Percentiles rank a stretch among this genome's conserved stretches.
Conservation (phyloP, 2,329 filamentous ascomycete species). For the Aspergillus sp. region DNA sequence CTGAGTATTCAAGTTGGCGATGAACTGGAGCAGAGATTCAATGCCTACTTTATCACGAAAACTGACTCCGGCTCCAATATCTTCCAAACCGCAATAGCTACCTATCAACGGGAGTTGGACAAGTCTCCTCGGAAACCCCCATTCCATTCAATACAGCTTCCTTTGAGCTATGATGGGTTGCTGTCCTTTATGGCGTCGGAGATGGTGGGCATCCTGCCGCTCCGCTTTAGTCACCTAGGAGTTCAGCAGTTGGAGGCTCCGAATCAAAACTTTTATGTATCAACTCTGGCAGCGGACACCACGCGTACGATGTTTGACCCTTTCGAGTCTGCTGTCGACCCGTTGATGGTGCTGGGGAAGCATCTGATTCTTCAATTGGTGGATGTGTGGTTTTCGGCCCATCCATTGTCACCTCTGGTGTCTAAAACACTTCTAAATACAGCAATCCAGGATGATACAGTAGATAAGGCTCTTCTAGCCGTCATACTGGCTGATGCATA, state of each 20-base stretch:
- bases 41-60: conserved; percentile 9
- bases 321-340: conserved; percentile 2
- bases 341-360: conserved; percentile 17
- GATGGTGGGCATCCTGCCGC: conserved; percentile 11
- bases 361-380: conserved; percentile 33
- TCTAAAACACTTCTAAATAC: conserved; percentile 47
- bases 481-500: conserved; percentile 44
- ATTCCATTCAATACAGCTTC: neutral
- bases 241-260: neutral
- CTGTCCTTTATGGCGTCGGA: conserved; percentile 10
- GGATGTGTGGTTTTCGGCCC: conserved; percentile 47
- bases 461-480: conserved; percentile 45
- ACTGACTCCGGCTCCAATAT: conserved; percentile 1
- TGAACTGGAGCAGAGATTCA: conserved; percentile 8
- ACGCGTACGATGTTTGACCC: conserved; percentile 9
- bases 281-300: conserved; percentile 6
- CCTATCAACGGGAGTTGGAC: neutral
- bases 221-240: conserved; percentile 7
- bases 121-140: neutral
- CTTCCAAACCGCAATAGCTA: conserved; percentile 3
- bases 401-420: conserved; percentile 45
- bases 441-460: conserved; percentile 42
- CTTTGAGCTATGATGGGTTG: conserved; percentile 4
- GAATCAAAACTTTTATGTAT: conserved; percentile 1
- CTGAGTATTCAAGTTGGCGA: neutral